A percentile compares a stretch with the other conserved stretches of the same genome.
phyloP scores from a whole-genome alignment of 257 asterid genomes.

The Lithospermum erythrorhizon region DNA sequence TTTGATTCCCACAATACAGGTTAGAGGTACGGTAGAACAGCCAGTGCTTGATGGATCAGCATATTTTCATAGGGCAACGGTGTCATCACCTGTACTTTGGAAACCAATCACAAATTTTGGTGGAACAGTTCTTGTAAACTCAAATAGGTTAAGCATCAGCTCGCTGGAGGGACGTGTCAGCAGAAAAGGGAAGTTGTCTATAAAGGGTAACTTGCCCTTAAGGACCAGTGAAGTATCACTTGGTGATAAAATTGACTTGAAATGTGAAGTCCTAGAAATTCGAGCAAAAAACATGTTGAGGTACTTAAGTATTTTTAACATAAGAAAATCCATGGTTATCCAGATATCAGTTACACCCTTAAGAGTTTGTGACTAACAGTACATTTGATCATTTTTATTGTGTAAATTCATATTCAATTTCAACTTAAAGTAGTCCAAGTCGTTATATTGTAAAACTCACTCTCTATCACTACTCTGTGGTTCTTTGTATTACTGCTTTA shows the following conservation, averaged over 20 bases:
- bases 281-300: conserved; percentile 84
- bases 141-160: conserved; percentile 73
- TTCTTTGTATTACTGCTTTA: neutral
- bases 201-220: conserved; percentile 85
- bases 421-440: neutral
- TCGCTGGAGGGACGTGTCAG: conserved; percentile 90
- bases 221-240: conserved; percentile 53
- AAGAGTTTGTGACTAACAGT: neutral
- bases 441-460: too few species aligned
- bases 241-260: conserved; percentile 80
- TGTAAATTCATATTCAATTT: conserved; percentile 2
- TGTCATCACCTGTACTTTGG: conserved; percentile 89
- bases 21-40: conserved; percentile 97
- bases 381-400: neutral
- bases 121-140: conserved; percentile 81
- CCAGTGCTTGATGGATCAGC: conserved; percentile 97
- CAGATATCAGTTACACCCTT: conserved; percentile 1
- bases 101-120: conserved; percentile 88
- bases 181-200: conserved; percentile 89
- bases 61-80: conserved; percentile 86
- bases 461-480: neutral
- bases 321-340: neutral
- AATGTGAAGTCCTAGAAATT: conserved; percentile 96
- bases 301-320: conserved; percentile 18
- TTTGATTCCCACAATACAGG: conserved; percentile 31